Evolutionary conservation across 2,329 filamentous ascomycete genomes (phyloP).

Genomic region (Alternaria arbusti): DNA sequence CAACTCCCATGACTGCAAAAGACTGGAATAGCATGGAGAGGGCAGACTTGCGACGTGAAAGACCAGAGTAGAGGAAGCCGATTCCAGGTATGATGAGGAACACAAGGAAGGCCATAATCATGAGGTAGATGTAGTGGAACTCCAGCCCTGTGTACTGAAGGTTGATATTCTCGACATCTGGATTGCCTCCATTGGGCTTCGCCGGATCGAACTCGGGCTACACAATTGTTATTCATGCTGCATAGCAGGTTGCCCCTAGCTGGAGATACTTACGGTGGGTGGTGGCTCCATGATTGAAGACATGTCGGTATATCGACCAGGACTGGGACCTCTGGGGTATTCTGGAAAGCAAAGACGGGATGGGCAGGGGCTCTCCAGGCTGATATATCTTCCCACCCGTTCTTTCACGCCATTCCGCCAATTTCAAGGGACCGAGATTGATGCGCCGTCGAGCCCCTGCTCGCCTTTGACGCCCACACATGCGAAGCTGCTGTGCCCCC

Average conservation of each 20-base stretch:
- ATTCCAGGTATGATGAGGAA: constrained; percentile 73
- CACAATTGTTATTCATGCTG: neutral
- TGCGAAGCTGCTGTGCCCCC: constrained; percentile 25
- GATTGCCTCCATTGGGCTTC: constrained; percentile 62
- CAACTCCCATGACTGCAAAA: constrained; percentile 63
- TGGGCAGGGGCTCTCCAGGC: constrained; percentile 18
- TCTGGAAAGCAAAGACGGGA: constrained; percentile 3
- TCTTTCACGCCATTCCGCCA: constrained; percentile 5
- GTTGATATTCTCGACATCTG: constrained; percentile 62
- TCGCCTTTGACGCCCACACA: constrained; percentile 19
- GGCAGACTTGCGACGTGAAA: constrained; percentile 67
- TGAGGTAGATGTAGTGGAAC: constrained; percentile 66
- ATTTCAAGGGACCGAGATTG: constrained; percentile 18
- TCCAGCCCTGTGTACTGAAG: constrained; percentile 65
- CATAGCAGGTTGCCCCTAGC: neutral
- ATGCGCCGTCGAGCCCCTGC: constrained; percentile 11
- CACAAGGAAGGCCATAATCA: constrained; percentile 66
- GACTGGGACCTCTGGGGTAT: constrained; percentile 1
- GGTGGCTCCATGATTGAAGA: constrained; percentile 23
- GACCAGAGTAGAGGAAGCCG: constrained; percentile 68
- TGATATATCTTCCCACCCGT: constrained; percentile 25
- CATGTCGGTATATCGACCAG: neutral
- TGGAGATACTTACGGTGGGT: constrained; percentile 20
- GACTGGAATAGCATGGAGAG: constrained; percentile 68
- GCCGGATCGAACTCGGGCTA: constrained; percentile 51